Evolutionary conservation across 2,329 filamentous ascomycete species (phyloP).

Genomic region (Mycosphaerelloides madeirae): DNA sequence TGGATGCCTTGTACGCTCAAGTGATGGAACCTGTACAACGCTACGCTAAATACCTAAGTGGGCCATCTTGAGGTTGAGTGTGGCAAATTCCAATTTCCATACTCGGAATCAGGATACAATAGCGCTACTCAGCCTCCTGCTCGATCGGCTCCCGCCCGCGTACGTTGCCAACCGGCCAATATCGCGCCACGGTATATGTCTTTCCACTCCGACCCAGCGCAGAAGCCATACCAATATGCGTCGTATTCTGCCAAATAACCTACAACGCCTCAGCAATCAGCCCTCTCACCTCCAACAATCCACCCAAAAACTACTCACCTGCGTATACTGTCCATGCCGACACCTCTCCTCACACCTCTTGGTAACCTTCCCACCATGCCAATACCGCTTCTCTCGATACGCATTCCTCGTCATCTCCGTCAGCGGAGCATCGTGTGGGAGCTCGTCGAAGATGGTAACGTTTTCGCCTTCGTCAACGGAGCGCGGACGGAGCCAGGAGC

Average conservation of each 20-base stretch:
- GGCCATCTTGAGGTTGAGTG: too few relatives aligned
- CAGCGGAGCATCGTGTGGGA: background rate
- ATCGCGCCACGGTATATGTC: constrained; percentile 1
- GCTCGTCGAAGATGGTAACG: background rate
- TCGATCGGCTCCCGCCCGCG: background rate
- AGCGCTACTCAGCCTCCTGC: background rate
- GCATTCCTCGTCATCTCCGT: background rate
- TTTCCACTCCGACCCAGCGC: background rate
- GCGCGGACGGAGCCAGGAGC: background rate
- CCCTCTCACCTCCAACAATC: background rate
- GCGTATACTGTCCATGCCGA: constrained; percentile 1
- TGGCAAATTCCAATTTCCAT: too few relatives aligned
- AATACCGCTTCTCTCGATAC: background rate
- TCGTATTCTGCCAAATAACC: constrained; percentile 3
- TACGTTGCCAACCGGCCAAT: constrained; percentile 1
- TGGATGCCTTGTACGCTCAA: background rate
- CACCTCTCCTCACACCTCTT: background rate
- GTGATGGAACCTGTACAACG: background rate
- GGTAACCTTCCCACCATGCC: background rate
- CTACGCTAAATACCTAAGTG: background rate
- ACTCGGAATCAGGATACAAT: background rate
- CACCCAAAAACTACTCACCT: background rate
- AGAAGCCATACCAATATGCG: constrained; percentile 3
- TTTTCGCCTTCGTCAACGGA: background rate
- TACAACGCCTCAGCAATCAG: background rate